A percentile compares a stretch with the other conserved stretches of the same genome.
Conservation (phyloP, 2,329 filamentous ascomycete genomes). For the Colletotrichum filicis region DNA sequence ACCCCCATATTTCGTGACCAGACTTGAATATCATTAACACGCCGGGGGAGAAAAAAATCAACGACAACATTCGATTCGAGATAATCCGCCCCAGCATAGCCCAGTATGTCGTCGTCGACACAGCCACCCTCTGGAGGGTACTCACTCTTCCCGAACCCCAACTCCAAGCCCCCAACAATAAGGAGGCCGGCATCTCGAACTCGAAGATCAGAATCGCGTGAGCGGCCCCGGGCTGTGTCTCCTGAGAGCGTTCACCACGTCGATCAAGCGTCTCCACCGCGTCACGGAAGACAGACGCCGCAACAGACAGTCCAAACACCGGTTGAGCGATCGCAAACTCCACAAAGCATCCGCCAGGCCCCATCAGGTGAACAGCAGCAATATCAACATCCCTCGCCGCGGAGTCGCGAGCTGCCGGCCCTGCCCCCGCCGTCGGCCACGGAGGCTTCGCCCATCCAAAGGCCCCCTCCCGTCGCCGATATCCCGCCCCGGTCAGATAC, state of each 20-base stretch:
- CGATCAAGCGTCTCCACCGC: constrained; percentile 44
- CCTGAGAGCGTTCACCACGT: constrained; percentile 41
- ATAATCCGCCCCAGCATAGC: constrained; percentile 3
- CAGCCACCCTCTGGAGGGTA: constrained; percentile 57
- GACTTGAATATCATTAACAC: not conserved
- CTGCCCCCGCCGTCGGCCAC: constrained; percentile 27
- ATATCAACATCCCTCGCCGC: constrained; percentile 16
- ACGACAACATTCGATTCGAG: constrained; percentile 16
- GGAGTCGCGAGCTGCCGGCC: constrained; percentile 19
- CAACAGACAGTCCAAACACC: constrained; percentile 46
- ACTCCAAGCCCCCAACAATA: constrained; percentile 51
- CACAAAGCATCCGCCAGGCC: constrained; percentile 39
- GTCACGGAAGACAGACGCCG: constrained; percentile 46
- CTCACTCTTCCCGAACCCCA: constrained; percentile 67
- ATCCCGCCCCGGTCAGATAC: constrained; percentile 60
- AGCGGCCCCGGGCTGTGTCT: constrained; percentile 47
- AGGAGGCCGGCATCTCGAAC: constrained; percentile 54
- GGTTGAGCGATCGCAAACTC: constrained; percentile 46
- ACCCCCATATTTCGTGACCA: constrained; percentile 9
- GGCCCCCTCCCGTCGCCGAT: constrained; percentile 53
- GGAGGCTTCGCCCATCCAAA: constrained; percentile 44
- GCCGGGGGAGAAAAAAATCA: not conserved
- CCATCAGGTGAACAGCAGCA: constrained; percentile 15
- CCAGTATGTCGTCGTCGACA: constrained; percentile 54
- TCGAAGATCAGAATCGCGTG: constrained; percentile 50